A percentile compares a stretch with the other conserved stretches of the same genome.
Conservation (phyloP, 148 eudicot genomes). For the Vaccinium macrocarpon region DNA sequence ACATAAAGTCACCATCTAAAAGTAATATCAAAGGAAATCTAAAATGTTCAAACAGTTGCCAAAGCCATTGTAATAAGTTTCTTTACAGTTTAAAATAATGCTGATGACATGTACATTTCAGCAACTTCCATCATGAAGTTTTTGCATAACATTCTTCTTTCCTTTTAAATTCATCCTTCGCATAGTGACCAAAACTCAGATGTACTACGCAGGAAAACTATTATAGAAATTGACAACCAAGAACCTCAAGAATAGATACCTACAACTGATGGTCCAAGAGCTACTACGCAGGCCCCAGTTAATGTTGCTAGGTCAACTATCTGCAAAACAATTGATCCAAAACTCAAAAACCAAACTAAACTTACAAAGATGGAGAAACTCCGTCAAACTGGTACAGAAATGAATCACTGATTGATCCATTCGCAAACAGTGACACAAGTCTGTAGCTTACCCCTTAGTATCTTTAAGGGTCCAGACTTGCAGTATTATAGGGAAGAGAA, state of each 20-base stretch:
- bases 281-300: slow-evolving; percentile 85
- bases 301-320: slow-evolving; percentile 90
- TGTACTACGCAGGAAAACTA: background rate
- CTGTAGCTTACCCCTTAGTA: background rate
- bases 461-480: background rate
- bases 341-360: background rate
- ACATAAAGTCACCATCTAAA: background rate
- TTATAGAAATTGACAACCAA: background rate
- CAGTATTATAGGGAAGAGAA: background rate
- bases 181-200: background rate
- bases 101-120: background rate
- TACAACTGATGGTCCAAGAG: slow-evolving; percentile 89
- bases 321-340: slow-evolving; percentile 38
- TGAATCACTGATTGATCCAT: slow-evolving; percentile 5
- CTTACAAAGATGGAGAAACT: background rate
- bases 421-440: background rate
- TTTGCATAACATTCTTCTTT: background rate
- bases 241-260: slow-evolving; percentile 41
- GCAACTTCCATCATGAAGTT: too few species aligned
- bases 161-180: background rate
- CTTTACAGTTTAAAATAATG: background rate
- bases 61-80: background rate
- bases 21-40: background rate
- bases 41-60: background rate
- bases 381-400: background rate